Conservation (phyloP, 257 asterid species). For the Petunia secreta region DNA sequence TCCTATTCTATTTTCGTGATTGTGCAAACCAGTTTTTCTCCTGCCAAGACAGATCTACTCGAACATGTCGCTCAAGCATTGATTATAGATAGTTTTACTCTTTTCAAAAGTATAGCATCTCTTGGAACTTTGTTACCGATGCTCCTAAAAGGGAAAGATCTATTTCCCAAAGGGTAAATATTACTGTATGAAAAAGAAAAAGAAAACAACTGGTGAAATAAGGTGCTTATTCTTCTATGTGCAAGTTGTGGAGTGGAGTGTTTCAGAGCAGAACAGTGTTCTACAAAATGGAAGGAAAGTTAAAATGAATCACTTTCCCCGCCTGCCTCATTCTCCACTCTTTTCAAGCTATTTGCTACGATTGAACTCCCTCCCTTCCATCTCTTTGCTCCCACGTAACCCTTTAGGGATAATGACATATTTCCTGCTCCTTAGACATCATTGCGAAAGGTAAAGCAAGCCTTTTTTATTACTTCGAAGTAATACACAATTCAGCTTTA, state of each 20-base stretch:
- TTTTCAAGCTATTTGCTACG: neutral
- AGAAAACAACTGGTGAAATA: neutral
- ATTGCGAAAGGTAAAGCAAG: neutral
- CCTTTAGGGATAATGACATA: neutral
- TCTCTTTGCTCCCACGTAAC: neutral
- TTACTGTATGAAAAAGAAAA: too few species aligned
- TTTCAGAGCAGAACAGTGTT: neutral
- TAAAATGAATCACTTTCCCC: neutral
- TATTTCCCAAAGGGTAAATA: neutral
- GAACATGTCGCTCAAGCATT: neutral
- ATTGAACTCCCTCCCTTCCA: neutral
- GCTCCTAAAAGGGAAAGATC: neutral
- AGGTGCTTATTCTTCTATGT: neutral
- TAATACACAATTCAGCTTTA: neutral
- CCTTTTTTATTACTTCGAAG: neutral
- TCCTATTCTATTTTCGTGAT: neutral
- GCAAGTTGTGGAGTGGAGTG: neutral
- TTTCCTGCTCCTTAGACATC: neutral
- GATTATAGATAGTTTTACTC: neutral
- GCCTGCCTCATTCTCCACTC: neutral
- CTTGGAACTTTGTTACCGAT: neutral
- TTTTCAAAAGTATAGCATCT: neutral
- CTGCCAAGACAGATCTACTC: neutral
- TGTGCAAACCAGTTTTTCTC: neutral
- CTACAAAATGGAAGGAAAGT: neutral